Evolutionary conservation across 306 rosid genomes (phyloP), one percentile per base, ranked within the genome.

Genomic region (Dryas octopetala): DNA sequence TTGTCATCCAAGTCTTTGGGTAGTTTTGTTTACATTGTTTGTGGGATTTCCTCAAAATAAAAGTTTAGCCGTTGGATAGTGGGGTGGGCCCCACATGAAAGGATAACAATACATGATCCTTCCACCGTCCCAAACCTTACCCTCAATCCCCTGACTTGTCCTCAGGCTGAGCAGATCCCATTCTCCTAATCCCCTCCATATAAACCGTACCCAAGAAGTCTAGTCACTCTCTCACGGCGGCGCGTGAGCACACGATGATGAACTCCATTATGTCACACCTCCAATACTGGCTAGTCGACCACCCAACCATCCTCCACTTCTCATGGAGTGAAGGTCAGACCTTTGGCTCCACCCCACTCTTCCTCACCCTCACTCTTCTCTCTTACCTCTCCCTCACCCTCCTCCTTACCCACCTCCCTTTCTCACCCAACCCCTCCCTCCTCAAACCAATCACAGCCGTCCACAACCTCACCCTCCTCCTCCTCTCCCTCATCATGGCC

Each of bases 401-500:
- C 23, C 23, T 19, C 23, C 23, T 19, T 19, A 51, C 71, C 70
- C 74, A 11, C 71, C 81, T 80, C 73, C 77, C 44, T 0, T 71
- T 84, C 44, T 80, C 58, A 10, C 38, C 80, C 57, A 46, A 74
- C 4, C 69, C 83, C 10, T 46, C 4, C 15, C 6, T 87, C 77
- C 89, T 93, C 66, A 83, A 81, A 32, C 82, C 91, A 28, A 60
- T 91, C 74, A 67, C 90, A 1, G 80, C 82, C 65, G 43, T 91
- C 79, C 98, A 93, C 83, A 91, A 82, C 81, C 85, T 89, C 32
- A 3, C 10, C 78, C 98, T 93, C 76, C 78, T 84, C 60, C 45
- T 81, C 78, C 92, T 90, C 83, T 93, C 98, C 75, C 69, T 83
- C 68, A 49, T 32, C 41, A 93, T 93, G 93, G 80, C 86, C 82